Conservation (phyloP, 2,329 filamentous ascomycete species). For the Sphaerulina vaccinii region DNA sequence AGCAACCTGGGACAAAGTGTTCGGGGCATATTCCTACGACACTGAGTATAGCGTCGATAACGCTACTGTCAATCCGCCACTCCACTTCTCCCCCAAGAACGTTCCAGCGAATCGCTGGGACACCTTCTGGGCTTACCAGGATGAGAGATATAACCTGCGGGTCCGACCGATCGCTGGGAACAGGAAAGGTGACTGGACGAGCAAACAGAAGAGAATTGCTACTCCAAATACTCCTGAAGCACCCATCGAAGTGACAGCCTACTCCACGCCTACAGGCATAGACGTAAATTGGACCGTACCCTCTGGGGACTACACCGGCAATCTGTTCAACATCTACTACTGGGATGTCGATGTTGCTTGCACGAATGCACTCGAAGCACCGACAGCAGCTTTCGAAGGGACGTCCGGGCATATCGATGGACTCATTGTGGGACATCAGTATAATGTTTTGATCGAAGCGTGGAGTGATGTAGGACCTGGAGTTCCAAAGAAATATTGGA, state of each 20-base stretch:
- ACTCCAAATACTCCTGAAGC: neutral
- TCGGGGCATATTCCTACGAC: conserved; percentile 16
- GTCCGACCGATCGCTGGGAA: conserved; percentile 4
- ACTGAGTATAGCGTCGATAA: conserved; percentile 3
- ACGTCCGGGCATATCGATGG: neutral
- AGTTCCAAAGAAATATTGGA: neutral
- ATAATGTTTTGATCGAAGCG: neutral
- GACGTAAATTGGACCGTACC: conserved; percentile 1
- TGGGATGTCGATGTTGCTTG: conserved; percentile 1
- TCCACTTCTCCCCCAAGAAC: conserved; percentile 1
- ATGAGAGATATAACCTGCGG: conserved; percentile 2
- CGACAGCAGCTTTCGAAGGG: neutral
- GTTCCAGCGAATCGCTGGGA: conserved; percentile 9
- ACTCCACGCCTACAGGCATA: too few relatives aligned
- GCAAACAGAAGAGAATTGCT: neutral
- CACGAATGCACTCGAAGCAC: neutral
- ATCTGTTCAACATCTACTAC: conserved; percentile 7
- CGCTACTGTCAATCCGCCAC: neutral
- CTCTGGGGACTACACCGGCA: neutral
- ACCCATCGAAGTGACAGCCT: neutral
- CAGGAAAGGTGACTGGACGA: conserved; percentile 6
- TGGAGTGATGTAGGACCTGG: conserved; percentile 6
- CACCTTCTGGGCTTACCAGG: neutral
- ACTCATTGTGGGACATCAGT: neutral
- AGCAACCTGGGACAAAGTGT: conserved; percentile 20